Evolutionary conservation across 2,329 filamentous ascomycete genomes (phyloP).

Genomic region (Hypoxylon sp.): DNA sequence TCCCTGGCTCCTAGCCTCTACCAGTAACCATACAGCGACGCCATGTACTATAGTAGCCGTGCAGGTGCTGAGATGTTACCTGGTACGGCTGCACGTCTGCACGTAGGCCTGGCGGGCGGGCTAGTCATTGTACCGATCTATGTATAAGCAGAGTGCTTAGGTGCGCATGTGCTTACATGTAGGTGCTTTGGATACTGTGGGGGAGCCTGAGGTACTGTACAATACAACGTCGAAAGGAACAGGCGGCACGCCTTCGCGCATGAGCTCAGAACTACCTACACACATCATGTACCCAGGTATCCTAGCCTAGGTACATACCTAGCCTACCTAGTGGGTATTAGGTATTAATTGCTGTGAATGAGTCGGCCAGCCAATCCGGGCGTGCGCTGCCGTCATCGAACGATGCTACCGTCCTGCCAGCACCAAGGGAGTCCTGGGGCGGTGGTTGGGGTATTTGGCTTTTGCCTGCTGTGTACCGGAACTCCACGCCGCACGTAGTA

Average conservation of each 20-base stretch:
- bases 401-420: slow-evolving; percentile 15
- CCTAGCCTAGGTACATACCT: slow-evolving; percentile 1
- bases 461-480: slow-evolving; percentile 25
- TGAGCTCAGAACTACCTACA: background rate
- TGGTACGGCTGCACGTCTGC: too few relatives aligned
- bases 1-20: too few relatives aligned
- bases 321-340: slow-evolving; percentile 1
- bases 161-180: too few relatives aligned
- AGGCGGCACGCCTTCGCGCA: background rate
- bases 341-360: slow-evolving; percentile 12
- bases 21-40: too few relatives aligned
- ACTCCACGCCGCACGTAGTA: slow-evolving; percentile 13
- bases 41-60: too few relatives aligned
- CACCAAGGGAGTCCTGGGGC: slow-evolving; percentile 26
- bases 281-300: background rate
- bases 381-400: slow-evolving; percentile 9
- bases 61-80: too few relatives aligned
- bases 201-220: slow-evolving; percentile 7
- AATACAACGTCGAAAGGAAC: background rate
- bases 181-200: background rate
- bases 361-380: slow-evolving; percentile 18
- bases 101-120: too few relatives aligned
- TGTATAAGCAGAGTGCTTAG: too few relatives aligned
- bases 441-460: slow-evolving; percentile 22
- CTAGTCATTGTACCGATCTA: too few relatives aligned